Conservation (phyloP, 768 basidiomycete genomes). For the Russula griseocarnosa region DNA sequence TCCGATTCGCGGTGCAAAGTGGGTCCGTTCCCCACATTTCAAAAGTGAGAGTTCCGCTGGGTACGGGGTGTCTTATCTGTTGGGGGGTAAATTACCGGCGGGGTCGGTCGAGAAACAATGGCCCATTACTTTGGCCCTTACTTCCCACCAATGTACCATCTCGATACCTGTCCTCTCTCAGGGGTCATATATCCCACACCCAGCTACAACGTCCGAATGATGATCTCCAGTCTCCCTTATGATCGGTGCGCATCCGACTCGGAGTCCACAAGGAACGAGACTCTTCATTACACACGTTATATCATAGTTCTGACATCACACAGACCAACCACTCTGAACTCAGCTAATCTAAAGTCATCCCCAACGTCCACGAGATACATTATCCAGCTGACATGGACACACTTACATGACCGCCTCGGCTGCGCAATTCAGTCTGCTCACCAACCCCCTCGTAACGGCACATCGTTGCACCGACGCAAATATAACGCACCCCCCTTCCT, state of each 20-base stretch:
- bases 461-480: not conserved
- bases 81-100: not conserved
- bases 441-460: not conserved
- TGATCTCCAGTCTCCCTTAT: not conserved
- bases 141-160: not conserved
- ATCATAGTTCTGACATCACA: not conserved
- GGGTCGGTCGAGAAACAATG: not conserved
- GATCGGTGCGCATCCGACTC: not conserved
- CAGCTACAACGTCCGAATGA: not conserved
- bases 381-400: not conserved
- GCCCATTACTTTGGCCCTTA: not conserved
- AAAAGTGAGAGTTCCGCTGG: not conserved
- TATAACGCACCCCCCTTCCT: not conserved
- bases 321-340: not conserved
- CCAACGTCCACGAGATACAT: not conserved
- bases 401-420: not conserved
- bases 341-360: not conserved
- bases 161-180: not conserved
- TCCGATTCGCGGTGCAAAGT: conserved; percentile 5
- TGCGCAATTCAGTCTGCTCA: not conserved
- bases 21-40: not conserved
- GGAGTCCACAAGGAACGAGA: not conserved
- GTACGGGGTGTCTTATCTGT: conserved; percentile 3
- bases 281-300: not conserved
- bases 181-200: not conserved